Percentiles rank a stretch among this genome's conserved stretches.
phyloP scores from a whole-genome alignment of 2,329 filamentous ascomycete species.

The Chaetomium sp. region DNA sequence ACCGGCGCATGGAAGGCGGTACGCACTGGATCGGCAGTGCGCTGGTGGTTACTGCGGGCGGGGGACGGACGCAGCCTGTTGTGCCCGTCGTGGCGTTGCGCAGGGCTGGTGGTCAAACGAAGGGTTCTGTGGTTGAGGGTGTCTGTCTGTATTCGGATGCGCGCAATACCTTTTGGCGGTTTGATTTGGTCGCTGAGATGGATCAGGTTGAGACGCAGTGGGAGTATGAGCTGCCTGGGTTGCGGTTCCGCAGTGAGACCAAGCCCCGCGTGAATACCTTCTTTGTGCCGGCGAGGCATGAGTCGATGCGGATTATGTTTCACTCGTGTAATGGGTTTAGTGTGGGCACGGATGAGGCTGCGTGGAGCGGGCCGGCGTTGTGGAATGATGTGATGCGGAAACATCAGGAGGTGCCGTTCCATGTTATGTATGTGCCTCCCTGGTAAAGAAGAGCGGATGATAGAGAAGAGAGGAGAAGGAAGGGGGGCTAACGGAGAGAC shows the following conservation, averaged over 20 bases:
- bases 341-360: constrained; percentile 74
- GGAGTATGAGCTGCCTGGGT: constrained; percentile 66
- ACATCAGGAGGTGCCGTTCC: constrained; percentile 76
- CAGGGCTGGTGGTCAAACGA: constrained; percentile 15
- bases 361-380: constrained; percentile 82
- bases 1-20: constrained; percentile 59
- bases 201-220: constrained; percentile 63
- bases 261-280: constrained; percentile 62
- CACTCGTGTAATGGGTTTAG: constrained; percentile 98
- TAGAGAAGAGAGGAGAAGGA: background rate
- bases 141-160: constrained; percentile 58
- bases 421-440: constrained; percentile 63
- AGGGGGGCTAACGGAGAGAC: constrained; percentile 1
- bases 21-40: constrained; percentile 75
- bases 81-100: constrained; percentile 55
- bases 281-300: constrained; percentile 72
- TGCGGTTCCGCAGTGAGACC: constrained; percentile 53
- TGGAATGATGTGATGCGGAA: constrained; percentile 90
- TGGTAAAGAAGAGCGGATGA: too few relatives aligned
- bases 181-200: constrained; percentile 74
- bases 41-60: constrained; percentile 71
- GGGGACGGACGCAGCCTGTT: constrained; percentile 50
- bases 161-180: constrained; percentile 85
- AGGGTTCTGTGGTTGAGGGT: constrained; percentile 39
- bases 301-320: constrained; percentile 98